phyloP scores from a whole-genome alignment of 257 asterid genomes.

The Coffea canephora region DNA sequence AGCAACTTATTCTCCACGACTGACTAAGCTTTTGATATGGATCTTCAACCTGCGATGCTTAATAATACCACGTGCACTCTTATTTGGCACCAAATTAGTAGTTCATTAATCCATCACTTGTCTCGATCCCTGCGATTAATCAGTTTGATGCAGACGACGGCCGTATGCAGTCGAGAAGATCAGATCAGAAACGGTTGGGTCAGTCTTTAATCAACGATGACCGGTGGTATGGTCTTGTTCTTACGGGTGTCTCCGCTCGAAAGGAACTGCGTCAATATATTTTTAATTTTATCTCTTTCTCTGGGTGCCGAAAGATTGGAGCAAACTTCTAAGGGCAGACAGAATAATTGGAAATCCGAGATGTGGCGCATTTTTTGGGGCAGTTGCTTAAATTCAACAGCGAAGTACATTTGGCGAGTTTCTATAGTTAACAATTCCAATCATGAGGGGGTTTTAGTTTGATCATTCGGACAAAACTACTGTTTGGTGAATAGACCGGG shows the following conservation, averaged over 20 bases:
- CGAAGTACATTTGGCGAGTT: neutral
- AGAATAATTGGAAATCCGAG: neutral
- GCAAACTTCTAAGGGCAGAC: no score
- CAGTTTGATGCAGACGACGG: neutral
- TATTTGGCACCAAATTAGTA: constrained; percentile 8
- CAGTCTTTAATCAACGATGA: neutral
- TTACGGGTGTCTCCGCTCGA: neutral
- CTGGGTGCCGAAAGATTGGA: neutral
- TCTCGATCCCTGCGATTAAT: constrained; percentile 6
- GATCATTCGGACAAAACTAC: neutral
- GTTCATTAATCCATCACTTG: neutral
- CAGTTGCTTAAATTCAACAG: neutral
- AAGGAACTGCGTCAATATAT: neutral
- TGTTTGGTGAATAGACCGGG: neutral
- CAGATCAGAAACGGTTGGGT: neutral
- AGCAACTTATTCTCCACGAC: constrained; percentile 6
- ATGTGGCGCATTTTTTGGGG: neutral
- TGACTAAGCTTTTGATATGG: constrained; percentile 9
- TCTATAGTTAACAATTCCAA: neutral
- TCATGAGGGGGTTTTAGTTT: neutral
- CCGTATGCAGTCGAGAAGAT: neutral
- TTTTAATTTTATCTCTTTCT: neutral
- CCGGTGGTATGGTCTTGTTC: neutral
- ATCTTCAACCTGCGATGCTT: neutral
- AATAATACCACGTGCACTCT: constrained; percentile 12